Percentiles rank a stretch among this genome's conserved stretches.
phyloP scores from a whole-genome alignment of 192 early-diverging fungal species.

The Obelidium mucronatum region DNA sequence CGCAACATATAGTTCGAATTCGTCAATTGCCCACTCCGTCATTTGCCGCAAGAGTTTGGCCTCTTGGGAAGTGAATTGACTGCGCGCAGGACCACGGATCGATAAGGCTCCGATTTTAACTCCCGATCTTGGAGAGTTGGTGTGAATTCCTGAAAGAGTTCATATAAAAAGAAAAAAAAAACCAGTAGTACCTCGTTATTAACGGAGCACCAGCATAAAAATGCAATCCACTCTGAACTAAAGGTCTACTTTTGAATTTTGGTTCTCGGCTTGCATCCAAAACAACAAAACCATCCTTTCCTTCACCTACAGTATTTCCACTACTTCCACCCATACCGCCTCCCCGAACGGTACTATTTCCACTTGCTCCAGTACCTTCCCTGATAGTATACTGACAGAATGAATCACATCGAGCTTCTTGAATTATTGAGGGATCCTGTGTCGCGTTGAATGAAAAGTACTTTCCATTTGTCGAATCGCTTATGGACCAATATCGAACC shows the following conservation, averaged over 20 bases:
- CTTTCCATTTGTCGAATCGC: slow-evolving; percentile 13
- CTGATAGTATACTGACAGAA: slow-evolving; percentile 40
- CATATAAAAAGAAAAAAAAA: neutral
- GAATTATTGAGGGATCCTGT: neutral
- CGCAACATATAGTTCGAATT: slow-evolving; percentile 25
- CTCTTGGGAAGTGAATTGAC: slow-evolving; percentile 30
- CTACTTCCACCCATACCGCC: neutral
- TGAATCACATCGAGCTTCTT: slow-evolving; percentile 23
- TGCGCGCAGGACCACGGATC: slow-evolving; percentile 31
- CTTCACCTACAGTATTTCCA: neutral
- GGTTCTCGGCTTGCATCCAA: slow-evolving; percentile 34
- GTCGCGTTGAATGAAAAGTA: neutral
- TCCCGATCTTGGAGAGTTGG: too few relatives aligned
- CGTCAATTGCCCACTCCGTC: slow-evolving; percentile 37
- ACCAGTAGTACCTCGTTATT: slow-evolving; percentile 17
- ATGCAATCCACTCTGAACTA: slow-evolving; percentile 13
- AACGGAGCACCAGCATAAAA: slow-evolving; percentile 38
- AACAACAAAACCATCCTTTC: slow-evolving; percentile 29
- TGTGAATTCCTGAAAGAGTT: too few relatives aligned
- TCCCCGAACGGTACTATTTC: neutral
- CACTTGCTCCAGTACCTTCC: neutral
- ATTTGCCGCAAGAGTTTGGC: slow-evolving; percentile 35
- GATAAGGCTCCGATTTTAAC: slow-evolving; percentile 34
- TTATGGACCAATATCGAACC: slow-evolving; percentile 31
- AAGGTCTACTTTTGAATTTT: slow-evolving; percentile 21